Evolutionary conservation across 2,329 filamentous ascomycete species (phyloP), one percentile per base, ranked within the genome.

Genomic region (Epichloe bromicola): DNA sequence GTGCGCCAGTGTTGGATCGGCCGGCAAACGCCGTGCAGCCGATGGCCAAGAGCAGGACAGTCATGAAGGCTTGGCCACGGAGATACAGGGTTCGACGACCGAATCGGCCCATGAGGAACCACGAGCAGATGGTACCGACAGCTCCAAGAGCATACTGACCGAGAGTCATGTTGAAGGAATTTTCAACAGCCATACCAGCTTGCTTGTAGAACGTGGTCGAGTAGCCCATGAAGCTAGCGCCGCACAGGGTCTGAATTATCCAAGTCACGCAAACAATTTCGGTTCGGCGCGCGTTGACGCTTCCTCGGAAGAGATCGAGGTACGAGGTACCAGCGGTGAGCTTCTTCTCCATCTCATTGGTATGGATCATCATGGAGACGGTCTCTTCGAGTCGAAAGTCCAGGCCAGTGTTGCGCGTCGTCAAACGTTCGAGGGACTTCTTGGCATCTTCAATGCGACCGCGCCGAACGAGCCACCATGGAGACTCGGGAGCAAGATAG

Each of bases 1-100:
- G 71, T 1, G 71, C 74, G 6, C 71, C 63, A 0, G 68, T 70
- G 34, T 73, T 66, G 34, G 73, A 65, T 50, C 69, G 70, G 1
- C 67, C 61, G 30, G 72, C 69, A 10, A 73, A 67, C 0, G 85
- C 84, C 0, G 89, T 75, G 44, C 74, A 63, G 5, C 76, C 67
- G 19, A 78, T 68, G 19, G 63, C 57, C 1, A 73, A 60, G 1
- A 74, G 70, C 0, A 69, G 58, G 43, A 61, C 0, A 53, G 60
- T 61, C 67, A 77, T 76, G 7, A 76, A 60, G 5, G 79, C 77
- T 10, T 70, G 70, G 1, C 74, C 74, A 1, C 56, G 53, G 14
- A 74, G 64, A 40, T 75, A 72, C 1, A 76, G 59, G 0, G 66
- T 70, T 26, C 72, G 67, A 1, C 74, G 70, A 20, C 74, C 74